Evolutionary conservation across 768 basidiomycete genomes (phyloP).

Genomic region (Lepiota subincarnata): DNA sequence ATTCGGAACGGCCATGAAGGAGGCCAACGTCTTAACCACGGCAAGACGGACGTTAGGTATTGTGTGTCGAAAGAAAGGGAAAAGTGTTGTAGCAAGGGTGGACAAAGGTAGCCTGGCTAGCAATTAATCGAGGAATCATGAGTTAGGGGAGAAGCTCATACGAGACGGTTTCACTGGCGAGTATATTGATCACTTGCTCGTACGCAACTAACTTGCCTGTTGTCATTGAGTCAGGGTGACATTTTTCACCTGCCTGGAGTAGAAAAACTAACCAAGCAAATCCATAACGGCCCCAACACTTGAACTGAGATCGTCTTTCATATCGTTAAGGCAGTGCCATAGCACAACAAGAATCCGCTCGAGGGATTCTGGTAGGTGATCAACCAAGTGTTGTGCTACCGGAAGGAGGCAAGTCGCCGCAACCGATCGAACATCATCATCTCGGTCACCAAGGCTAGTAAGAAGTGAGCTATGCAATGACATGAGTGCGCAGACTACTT

Average conservation of each 20-base stretch:
- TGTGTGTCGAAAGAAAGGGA: slow-evolving; percentile 97
- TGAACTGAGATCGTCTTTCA: slow-evolving; percentile 95
- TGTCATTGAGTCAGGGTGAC: slow-evolving; percentile 1
- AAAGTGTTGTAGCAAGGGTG: slow-evolving; percentile 81
- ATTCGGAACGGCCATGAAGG: slow-evolving; percentile 76
- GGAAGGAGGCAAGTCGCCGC: slow-evolving; percentile 91
- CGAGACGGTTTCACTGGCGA: slow-evolving; percentile 68
- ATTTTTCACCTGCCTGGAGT: not conserved
- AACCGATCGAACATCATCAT: slow-evolving; percentile 95
- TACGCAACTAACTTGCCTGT: slow-evolving; percentile 81
- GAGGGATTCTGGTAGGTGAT: slow-evolving; percentile 67
- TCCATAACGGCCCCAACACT: slow-evolving; percentile 98
- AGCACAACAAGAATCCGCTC: slow-evolving; percentile 75
- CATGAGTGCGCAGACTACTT: slow-evolving; percentile 23
- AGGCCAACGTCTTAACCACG: slow-evolving; percentile 83
- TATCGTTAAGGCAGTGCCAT: slow-evolving; percentile 86
- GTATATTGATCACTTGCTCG: slow-evolving; percentile 69
- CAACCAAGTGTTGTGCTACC: slow-evolving; percentile 77
- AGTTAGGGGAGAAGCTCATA: slow-evolving; percentile 36
- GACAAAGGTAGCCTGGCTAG: slow-evolving; percentile 68
- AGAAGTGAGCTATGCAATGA: slow-evolving; percentile 5
- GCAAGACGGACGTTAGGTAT: slow-evolving; percentile 90
- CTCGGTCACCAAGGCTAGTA: slow-evolving; percentile 75
- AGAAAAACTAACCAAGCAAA: slow-evolving; percentile 62
- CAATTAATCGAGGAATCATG: not conserved